These are phyloP conservation scores for Wickerhamomyces strasburgensis DNA, from an alignment of 805 yeast genomes.

Conservation along the genomic window DNA sequence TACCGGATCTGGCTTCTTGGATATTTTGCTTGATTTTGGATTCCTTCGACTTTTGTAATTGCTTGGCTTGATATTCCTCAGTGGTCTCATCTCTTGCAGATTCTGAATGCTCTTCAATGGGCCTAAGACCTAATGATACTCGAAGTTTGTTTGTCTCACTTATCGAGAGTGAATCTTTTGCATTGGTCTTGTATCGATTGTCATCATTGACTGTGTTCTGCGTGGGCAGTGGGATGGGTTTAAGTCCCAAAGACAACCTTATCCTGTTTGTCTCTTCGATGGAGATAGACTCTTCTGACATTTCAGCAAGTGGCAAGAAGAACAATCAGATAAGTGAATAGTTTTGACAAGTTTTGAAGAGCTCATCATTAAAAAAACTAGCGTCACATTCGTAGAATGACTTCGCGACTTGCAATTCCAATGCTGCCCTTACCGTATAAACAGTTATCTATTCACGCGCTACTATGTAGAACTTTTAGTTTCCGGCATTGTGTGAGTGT, in stretches of 20 bases:
- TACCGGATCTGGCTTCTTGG: conserved; percentile 10
- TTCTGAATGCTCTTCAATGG: conserved; percentile 10
- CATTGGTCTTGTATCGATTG: neutral
- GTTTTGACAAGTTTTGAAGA: too few species aligned
- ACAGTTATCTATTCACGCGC: too few species aligned
- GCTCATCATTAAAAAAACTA: too few species aligned
- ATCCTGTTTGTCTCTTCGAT: conserved; percentile 55
- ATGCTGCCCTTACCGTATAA: too few species aligned
- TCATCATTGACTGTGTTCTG: too few species aligned
- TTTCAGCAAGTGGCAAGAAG: neutral
- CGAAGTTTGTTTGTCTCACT: conserved; percentile 21
- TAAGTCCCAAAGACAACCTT: conserved; percentile 47
- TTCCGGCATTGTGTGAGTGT: too few species aligned
- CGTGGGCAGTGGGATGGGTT: conserved; percentile 36
- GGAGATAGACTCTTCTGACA: conserved; percentile 24
- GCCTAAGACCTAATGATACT: conserved; percentile 22
- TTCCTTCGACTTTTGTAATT: conserved; percentile 6
- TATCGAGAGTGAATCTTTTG: conserved; percentile 8
- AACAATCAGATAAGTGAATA: too few species aligned
- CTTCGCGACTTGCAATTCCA: too few species aligned
- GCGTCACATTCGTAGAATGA: too few species aligned
- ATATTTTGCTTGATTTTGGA: conserved; percentile 9
- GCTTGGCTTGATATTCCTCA: conserved; percentile 11
- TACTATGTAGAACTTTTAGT: too few species aligned
- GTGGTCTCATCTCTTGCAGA: conserved; percentile 5